These are phyloP conservation scores for Agaricus subrufescens DNA, from an alignment of 768 basidiomycete genomes.

Conservation along the genomic window DNA sequence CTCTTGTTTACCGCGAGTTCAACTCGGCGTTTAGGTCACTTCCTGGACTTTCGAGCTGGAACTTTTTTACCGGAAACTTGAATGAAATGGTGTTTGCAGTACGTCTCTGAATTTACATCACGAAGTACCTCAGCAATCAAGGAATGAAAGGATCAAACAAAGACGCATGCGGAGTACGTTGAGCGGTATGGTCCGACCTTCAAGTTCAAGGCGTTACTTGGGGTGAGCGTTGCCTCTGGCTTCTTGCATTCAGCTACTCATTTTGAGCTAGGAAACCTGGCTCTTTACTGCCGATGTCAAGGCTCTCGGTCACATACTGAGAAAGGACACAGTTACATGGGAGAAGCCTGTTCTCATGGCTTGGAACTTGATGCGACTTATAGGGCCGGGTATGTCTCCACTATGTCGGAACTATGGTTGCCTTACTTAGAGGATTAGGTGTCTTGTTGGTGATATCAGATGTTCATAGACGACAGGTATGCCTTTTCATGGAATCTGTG, in stretches of 20 bases:
- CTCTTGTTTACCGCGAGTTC: conserved; percentile 4
- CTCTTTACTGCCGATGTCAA: conserved; percentile 56
- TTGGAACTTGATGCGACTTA: conserved; percentile 31
- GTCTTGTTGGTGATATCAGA: conserved; percentile 43
- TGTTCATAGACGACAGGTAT: conserved; percentile 38
- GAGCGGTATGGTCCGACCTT: conserved; percentile 4
- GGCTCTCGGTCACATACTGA: conserved; percentile 58
- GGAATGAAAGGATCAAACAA: conserved; percentile 14
- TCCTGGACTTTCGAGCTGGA: conserved; percentile 8
- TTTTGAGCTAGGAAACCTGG: conserved; percentile 20
- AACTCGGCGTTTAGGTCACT: conserved; percentile 11
- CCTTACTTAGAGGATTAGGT: conserved; percentile 25
- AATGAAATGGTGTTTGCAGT: conserved; percentile 3
- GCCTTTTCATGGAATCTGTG: neutral
- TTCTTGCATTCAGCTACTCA: neutral
- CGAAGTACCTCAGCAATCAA: neutral
- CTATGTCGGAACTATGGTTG: neutral
- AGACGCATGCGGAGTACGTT: neutral
- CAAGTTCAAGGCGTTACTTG: conserved; percentile 1
- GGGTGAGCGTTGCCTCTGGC: neutral
- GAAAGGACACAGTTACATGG: conserved; percentile 44
- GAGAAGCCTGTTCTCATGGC: conserved; percentile 44
- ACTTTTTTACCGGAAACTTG: neutral
- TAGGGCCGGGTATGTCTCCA: conserved; percentile 31
- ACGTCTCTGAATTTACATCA: neutral